These are phyloP conservation scores for Davidsoniella virescens DNA, from an alignment of 2,329 filamentous ascomycete species.

Conservation along the genomic window DNA sequence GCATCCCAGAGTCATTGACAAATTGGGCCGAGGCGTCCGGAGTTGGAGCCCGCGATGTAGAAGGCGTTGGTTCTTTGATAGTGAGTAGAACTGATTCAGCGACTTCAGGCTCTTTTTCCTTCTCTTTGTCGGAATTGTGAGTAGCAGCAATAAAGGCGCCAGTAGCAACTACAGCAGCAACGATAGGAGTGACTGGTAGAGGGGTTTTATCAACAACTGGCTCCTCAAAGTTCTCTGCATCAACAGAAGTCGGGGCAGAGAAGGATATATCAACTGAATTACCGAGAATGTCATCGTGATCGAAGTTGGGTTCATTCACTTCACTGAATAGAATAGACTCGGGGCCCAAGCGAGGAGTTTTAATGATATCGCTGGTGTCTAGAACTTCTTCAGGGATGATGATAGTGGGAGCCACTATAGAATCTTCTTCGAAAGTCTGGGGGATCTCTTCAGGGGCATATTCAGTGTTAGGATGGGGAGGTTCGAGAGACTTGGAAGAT, in stretches of 20 bases:
- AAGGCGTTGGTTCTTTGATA: conserved; percentile 11
- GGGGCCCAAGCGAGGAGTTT: conserved; percentile 11
- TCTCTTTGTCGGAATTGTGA: not conserved
- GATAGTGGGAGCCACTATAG: not conserved
- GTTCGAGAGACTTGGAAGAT: not conserved
- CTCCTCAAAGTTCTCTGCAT: conserved; percentile 7
- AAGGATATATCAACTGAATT: conserved; percentile 7
- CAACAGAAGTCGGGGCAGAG: conserved; percentile 12
- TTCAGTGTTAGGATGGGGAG: not conserved
- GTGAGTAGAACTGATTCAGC: conserved; percentile 4
- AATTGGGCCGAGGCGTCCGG: conserved; percentile 5
- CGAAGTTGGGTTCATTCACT: conserved; percentile 10
- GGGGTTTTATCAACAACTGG: not conserved
- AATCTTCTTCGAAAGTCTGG: not conserved
- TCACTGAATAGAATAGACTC: conserved; percentile 10
- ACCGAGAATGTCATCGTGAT: conserved; percentile 6
- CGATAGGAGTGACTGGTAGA: not conserved
- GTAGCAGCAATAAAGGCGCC: not conserved
- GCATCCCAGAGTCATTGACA: conserved; percentile 11
- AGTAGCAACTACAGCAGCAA: not conserved
- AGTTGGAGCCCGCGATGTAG: conserved; percentile 9
- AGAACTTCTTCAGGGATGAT: not conserved
- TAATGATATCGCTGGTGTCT: not conserved
- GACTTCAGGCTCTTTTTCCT: not conserved
- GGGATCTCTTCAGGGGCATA: not conserved